Conservation (phyloP, 495 filamentous ascomycete species). For the Talaromyces proteolyticus region DNA sequence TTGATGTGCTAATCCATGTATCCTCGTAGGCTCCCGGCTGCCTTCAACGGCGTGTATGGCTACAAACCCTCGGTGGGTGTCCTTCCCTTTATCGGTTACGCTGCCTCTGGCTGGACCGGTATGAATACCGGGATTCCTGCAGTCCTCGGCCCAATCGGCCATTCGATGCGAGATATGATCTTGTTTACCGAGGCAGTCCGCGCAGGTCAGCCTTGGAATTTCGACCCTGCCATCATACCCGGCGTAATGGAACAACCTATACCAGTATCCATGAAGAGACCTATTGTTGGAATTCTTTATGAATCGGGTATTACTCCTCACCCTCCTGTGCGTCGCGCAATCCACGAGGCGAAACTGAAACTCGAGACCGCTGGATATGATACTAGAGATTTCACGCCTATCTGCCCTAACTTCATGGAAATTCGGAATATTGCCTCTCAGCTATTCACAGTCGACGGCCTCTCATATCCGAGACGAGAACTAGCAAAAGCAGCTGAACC, state of each 20-base stretch:
- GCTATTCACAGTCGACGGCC: slow-evolving; percentile 25
- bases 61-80: slow-evolving; percentile 20
- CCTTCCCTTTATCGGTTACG: slow-evolving; percentile 21
- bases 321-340: not conserved
- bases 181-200: slow-evolving; percentile 51
- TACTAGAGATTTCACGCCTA: not conserved
- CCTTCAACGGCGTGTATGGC: slow-evolving; percentile 24
- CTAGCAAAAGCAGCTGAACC: slow-evolving; percentile 22
- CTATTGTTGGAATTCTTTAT: not conserved
- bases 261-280: not conserved
- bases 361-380: not conserved
- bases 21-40: slow-evolving; percentile 22
- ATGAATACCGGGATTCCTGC: slow-evolving; percentile 42
- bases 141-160: slow-evolving; percentile 48
- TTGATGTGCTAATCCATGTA: slow-evolving; percentile 10
- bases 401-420: not conserved
- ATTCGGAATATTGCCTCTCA: slow-evolving; percentile 16
- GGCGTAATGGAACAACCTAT: not conserved
- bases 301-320: not conserved
- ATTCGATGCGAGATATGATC: slow-evolving; percentile 44
- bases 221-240: slow-evolving; percentile 18
- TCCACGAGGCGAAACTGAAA: not conserved
- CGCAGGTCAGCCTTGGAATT: slow-evolving; percentile 44
- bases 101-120: slow-evolving; percentile 17
- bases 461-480: slow-evolving; percentile 22